These are phyloP conservation scores for Chytridiales sp. DNA, from an alignment of 371 early-diverging fungal genomes.

Conservation along the genomic window DNA sequence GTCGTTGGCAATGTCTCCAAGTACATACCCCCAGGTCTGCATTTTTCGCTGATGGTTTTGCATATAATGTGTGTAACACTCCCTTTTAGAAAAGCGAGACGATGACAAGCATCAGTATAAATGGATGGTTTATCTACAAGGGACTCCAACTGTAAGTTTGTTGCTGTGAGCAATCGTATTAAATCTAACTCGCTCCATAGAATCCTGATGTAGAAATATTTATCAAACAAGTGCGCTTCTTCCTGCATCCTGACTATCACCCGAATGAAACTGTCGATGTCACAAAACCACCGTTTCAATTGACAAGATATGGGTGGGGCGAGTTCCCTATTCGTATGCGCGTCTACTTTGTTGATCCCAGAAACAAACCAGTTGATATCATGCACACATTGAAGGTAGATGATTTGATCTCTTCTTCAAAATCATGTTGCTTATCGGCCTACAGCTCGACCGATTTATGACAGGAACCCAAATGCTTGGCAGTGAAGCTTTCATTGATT, in stretches of 20 bases:
- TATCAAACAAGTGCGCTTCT: constrained; percentile 77
- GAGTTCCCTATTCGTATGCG: constrained; percentile 87
- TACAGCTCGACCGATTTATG: constrained; percentile 67
- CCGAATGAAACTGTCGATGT: constrained; percentile 87
- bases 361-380: constrained; percentile 83
- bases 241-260: constrained; percentile 84
- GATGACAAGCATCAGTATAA: constrained; percentile 69
- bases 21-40: constrained; percentile 60
- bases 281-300: constrained; percentile 72
- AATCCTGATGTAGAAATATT: constrained; percentile 61
- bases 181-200: constrained; percentile 14
- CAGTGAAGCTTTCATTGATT: constrained; percentile 70
- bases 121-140: constrained; percentile 87
- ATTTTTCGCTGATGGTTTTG: background rate
- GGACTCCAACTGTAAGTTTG: constrained; percentile 50
- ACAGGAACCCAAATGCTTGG: constrained; percentile 73
- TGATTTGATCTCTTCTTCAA: constrained; percentile 8
- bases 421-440: background rate
- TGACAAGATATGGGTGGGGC: constrained; percentile 90
- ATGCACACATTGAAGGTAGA: constrained; percentile 77
- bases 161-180: background rate
- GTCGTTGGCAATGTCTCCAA: constrained; percentile 86
- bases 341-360: constrained; percentile 73
- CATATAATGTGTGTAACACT: constrained; percentile 9
- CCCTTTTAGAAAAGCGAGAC: constrained; percentile 57